A percentile compares a stretch with the other conserved stretches of the same genome.
Conservation (phyloP, 73 alveolate genomes). For the Paramecium biaurelia region DNA sequence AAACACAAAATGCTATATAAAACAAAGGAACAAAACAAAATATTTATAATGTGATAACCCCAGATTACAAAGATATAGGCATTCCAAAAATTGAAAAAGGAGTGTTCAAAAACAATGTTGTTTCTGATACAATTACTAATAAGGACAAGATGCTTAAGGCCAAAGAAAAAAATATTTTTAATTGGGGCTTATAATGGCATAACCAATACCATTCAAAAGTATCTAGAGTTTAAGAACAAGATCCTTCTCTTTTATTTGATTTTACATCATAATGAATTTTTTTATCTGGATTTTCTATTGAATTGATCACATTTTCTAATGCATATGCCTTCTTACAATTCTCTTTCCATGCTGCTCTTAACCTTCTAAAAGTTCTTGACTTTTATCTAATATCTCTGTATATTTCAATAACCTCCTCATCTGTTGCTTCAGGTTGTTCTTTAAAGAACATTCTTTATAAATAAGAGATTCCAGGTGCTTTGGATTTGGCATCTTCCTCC, state of each 20-base stretch:
- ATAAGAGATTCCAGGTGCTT: background rate
- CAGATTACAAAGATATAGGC: background rate
- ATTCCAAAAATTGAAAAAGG: slow-evolving; percentile 57
- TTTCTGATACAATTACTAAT: slow-evolving; percentile 28
- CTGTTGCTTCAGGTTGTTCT: slow-evolving; percentile 6
- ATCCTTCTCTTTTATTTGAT: background rate
- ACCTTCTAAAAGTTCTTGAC: background rate
- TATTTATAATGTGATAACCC: slow-evolving; percentile 23
- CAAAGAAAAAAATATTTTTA: slow-evolving; percentile 38
- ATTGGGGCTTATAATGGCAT: background rate
- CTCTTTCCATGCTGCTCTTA: slow-evolving; percentile 35
- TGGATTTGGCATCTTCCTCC: background rate
- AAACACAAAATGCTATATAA: slow-evolving; percentile 60
- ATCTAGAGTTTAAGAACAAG: background rate
- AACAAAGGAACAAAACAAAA: slow-evolving; percentile 52
- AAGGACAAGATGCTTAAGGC: slow-evolving; percentile 3
- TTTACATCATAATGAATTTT: background rate
- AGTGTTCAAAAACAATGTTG: slow-evolving; percentile 36
- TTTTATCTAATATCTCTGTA: background rate
- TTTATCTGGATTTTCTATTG: background rate
- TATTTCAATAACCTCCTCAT: background rate
- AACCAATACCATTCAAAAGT: slow-evolving; percentile 61
- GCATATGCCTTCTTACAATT: slow-evolving; percentile 18
- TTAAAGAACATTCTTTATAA: background rate
- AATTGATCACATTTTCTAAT: background rate